Base-by-base conservation (phyloP, 2,329 filamentous ascomycete genomes). In the Arachnomyces sp. region DNA sequence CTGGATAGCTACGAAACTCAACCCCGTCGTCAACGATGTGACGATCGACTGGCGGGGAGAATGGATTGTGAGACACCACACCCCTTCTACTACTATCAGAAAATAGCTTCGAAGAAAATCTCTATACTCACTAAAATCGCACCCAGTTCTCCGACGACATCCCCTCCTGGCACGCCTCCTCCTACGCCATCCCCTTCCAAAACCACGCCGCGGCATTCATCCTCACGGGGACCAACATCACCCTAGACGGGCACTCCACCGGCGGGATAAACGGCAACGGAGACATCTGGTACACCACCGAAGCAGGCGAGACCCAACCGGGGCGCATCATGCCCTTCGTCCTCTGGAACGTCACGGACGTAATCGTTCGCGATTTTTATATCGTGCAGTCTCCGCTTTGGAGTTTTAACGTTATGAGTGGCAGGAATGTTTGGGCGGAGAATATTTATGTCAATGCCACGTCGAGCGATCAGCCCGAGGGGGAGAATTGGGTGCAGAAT, bases 311-410 rank as follows among this genome's bases (percentile, higher is more conserved):
- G 4, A 76, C 71, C 0, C 65, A 64, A 39, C 65, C 66, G 1
- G 73, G 73, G 3, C 57, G 74, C 7, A 73, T 73, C 0, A 77
- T 77, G 72, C 72, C 73, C 0, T 76, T 77, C 42, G 71, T 76
- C 3, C 67, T 74, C 38, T 77, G 73, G 73, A 77, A 76, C 46
- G 68, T 72, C 2, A 68, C 64, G n/a, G 65, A 75, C 39, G 72
- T 76, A 2, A 57, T 60, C 3, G 71, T 77, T n/a, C 59, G 64
- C 15, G 68, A 73, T 42, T 76, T 77, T 51, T 65, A 60, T 39
- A 59, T 76, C 44, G 63, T 65, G 30, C 63, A 76, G 40, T 68
- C 72, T 2, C 71, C 65, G 8, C 59, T 77, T 2, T 77, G 73
- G 73, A 57, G 59, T 12, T 53, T 76, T 36, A 76, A 76, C 49